Base-by-base conservation (phyloP, 2,329 filamentous ascomycete species). In the Neonectria faginata region DNA sequence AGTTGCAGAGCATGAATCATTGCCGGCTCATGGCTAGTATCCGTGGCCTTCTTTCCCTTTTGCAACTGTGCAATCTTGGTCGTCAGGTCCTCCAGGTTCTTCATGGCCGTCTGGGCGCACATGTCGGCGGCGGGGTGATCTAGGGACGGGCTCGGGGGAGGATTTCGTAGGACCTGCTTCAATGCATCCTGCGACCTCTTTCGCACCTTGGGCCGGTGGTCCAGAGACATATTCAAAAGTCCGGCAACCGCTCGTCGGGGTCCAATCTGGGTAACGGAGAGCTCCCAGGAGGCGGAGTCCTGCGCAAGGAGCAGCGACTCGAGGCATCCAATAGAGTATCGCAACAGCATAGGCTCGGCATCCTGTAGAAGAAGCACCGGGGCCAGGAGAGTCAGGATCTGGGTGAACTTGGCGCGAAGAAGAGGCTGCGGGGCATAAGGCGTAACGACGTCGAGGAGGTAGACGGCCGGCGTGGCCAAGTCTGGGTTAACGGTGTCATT, bases 41-140 rank as follows among this genome's bases (percentile, higher is more conserved):
- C 84, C 12, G 84, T 81, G 76, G 89, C 89, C 76, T 91, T 91
- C 70, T 80, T 79, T 65, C 76, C 77, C 80, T 92, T 95, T 70
- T 86, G 89, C 66, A 89, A 87, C 67, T 84, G 79, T 14, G 79
- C 80, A 16, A 89, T 85, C 66, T 90, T 90, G 29, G 82, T 81
- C 2, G 92, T 89, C 57, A 97, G 85, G 67, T 94, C 90, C 71
- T 89, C 88, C 67, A 98, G 82, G 77, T 91, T 94, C 79, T 89
- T 89, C 80, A 97, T 85, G 22, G 93, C 93, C 27, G 92, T 94
- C 79, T 97, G 93, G 18, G 96, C 96, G 81, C 95, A 98, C 89
- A 98, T 95, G 76, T 97, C 94, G 51, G 95, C 92, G 27, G 94
- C 96, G 1, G 96, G 96, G 76, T 99, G 96, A 71, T 99, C 96